phyloP scores from a whole-genome alignment of 129 eudicot species.

The Chrysanthemum makinoi region DNA sequence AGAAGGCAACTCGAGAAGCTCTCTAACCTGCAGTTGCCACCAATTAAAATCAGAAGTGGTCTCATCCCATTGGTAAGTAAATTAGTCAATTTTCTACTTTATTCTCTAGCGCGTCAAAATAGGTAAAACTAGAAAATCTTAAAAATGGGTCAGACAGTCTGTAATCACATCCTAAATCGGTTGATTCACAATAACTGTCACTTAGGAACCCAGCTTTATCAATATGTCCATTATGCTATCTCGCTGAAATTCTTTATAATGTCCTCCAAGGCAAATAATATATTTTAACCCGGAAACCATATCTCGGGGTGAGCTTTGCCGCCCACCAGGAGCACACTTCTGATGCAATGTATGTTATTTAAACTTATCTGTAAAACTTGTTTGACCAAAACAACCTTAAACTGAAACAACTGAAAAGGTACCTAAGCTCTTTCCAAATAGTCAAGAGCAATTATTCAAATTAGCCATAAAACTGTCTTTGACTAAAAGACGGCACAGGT shows the following conservation, averaged over 20 bases:
- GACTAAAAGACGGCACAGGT: not conserved
- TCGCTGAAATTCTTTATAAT: no score
- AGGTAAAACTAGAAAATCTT: not conserved
- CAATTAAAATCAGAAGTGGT: not conserved
- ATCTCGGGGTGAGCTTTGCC: no score
- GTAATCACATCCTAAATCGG: not conserved
- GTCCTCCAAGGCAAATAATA: no score
- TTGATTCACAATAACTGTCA: not conserved
- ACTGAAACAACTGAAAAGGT: not conserved
- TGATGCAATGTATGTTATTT: not conserved
- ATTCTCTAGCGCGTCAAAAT: not conserved
- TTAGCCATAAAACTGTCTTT: not conserved
- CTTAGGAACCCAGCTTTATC: not conserved
- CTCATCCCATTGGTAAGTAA: not conserved
- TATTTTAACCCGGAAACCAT: no score
- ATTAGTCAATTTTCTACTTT: not conserved
- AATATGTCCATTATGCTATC: not conserved
- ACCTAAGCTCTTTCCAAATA: not conserved
- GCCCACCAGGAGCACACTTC: not conserved
- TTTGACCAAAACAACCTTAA: not conserved
- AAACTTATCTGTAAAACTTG: not conserved
- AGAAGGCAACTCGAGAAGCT: slow-evolving; percentile 60
- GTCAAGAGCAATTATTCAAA: not conserved
- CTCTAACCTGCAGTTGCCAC: slow-evolving; percentile 43
- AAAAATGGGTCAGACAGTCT: not conserved